Conservation (phyloP, 192 early-diverging fungal species). For the Umbelopsis sp. region DNA sequence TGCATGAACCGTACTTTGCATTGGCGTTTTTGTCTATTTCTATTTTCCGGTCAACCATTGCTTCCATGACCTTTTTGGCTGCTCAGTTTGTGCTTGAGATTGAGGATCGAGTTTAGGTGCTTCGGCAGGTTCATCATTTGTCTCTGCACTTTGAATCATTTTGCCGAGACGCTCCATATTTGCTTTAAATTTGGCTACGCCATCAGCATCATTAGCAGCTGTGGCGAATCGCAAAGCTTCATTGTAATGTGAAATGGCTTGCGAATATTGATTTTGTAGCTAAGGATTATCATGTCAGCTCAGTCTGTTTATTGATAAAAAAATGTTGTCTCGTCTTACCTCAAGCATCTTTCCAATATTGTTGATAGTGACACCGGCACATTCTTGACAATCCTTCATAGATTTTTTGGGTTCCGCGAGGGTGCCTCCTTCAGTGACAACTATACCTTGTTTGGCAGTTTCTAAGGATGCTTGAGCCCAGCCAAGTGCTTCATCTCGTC, state of each 20-base stretch:
- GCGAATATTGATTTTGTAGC: conserved; percentile 46
- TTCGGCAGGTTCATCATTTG: neutral
- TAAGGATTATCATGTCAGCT: conserved; percentile 23
- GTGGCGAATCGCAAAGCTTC: conserved; percentile 44
- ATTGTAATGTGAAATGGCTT: conserved; percentile 41
- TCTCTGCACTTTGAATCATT: neutral
- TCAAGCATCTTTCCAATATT: conserved; percentile 56
- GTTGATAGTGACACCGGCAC: conserved; percentile 53
- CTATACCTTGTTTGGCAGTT: conserved; percentile 43
- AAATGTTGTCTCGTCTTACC: conserved; percentile 27
- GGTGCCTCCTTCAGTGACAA: conserved; percentile 7
- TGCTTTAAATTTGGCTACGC: conserved; percentile 15
- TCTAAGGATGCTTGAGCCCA: conserved; percentile 57
- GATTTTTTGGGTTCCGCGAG: neutral
- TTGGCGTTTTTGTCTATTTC: neutral
- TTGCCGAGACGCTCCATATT: conserved; percentile 22
- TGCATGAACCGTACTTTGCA: neutral
- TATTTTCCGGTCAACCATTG: conserved; percentile 15
- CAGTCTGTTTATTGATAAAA: neutral
- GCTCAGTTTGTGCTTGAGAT: neutral
- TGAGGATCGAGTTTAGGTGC: neutral
- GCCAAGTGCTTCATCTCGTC: conserved; percentile 55
- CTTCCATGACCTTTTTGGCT: conserved; percentile 8
- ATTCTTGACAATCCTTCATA: conserved; percentile 54
- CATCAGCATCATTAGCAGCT: conserved; percentile 41